phyloP scores from a whole-genome alignment of 2,329 filamentous ascomycete species.

The Arthrinium phaeospermum region DNA sequence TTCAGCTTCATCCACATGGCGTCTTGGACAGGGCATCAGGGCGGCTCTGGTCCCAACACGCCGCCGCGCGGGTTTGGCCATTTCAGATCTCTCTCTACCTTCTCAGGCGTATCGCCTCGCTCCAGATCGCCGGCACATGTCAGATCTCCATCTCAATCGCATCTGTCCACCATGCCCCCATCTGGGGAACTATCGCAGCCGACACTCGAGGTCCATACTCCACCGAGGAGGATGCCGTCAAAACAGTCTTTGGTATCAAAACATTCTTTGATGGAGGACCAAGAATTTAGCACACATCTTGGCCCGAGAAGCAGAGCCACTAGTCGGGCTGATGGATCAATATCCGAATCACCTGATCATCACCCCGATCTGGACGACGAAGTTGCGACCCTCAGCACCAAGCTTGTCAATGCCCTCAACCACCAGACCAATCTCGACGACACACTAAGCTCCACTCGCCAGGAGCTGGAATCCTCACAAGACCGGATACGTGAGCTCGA shows the following conservation, averaged over 20 bases:
- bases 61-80: slow-evolving; percentile 51
- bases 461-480: slow-evolving; percentile 78
- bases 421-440: slow-evolving; percentile 93
- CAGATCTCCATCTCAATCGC: slow-evolving; percentile 38
- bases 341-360: slow-evolving; percentile 44
- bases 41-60: slow-evolving; percentile 27
- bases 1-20: slow-evolving; percentile 59
- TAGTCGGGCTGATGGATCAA: slow-evolving; percentile 46
- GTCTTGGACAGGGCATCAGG: slow-evolving; percentile 56
- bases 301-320: slow-evolving; percentile 63
- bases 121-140: slow-evolving; percentile 42
- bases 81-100: slow-evolving; percentile 59
- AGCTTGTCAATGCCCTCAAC: slow-evolving; percentile 97
- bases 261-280: slow-evolving; percentile 53
- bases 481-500: slow-evolving; percentile 74
- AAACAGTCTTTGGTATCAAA: slow-evolving; percentile 44
- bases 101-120: slow-evolving; percentile 47
- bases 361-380: slow-evolving; percentile 70
- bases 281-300: slow-evolving; percentile 72
- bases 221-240: slow-evolving; percentile 40
- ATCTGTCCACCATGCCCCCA: slow-evolving; percentile 44
- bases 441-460: slow-evolving; percentile 78
- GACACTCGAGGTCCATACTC: slow-evolving; percentile 28
- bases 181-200: neutral
- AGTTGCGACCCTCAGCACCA: slow-evolving; percentile 89